Percentiles rank a stretch among this genome's conserved stretches.
These are phyloP conservation scores for Hypoxylon intermedium DNA, from an alignment of 495 filamentous ascomycete genomes.

Conservation along the genomic window DNA sequence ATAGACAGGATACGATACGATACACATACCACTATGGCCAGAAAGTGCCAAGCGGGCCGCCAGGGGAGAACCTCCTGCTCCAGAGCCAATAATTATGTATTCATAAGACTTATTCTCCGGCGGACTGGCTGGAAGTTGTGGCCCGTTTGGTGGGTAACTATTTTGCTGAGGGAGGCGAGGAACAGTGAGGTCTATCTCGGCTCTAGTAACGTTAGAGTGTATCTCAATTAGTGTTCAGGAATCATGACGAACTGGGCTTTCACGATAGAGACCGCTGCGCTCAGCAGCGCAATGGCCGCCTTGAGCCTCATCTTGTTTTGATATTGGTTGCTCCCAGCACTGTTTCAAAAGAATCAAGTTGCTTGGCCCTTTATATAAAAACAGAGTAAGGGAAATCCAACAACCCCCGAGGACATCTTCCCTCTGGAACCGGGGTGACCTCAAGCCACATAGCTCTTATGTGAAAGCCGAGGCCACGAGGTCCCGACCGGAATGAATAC, in stretches of 20 bases:
- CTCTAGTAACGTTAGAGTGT: slow-evolving; percentile 5
- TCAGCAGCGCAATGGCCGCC: slow-evolving; percentile 7
- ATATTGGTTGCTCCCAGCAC: neutral
- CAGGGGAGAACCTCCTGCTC: slow-evolving; percentile 67
- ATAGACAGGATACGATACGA: neutral
- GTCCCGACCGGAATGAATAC: slow-evolving; percentile 7
- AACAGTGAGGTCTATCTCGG: slow-evolving; percentile 22
- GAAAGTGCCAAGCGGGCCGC: slow-evolving; percentile 67
- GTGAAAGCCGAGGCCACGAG: slow-evolving; percentile 4
- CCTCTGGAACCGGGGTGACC: neutral
- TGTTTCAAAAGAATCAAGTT: neutral
- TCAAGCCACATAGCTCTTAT: neutral
- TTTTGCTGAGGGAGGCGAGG: slow-evolving; percentile 20
- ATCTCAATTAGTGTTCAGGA: neutral
- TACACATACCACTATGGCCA: slow-evolving; percentile 51
- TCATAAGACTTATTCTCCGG: slow-evolving; percentile 54
- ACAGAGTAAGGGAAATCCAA: neutral
- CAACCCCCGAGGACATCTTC: neutral
- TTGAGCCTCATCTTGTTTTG: slow-evolving; percentile 18
- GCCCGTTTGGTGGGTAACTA: slow-evolving; percentile 24
- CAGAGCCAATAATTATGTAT: slow-evolving; percentile 70
- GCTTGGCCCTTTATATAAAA: slow-evolving; percentile 7
- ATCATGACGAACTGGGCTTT: slow-evolving; percentile 5
- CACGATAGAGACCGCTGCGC: neutral
- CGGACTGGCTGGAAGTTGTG: slow-evolving; percentile 15